phyloP scores from a whole-genome alignment of 169 alveolate species.

The Neospora caninum region DNA sequence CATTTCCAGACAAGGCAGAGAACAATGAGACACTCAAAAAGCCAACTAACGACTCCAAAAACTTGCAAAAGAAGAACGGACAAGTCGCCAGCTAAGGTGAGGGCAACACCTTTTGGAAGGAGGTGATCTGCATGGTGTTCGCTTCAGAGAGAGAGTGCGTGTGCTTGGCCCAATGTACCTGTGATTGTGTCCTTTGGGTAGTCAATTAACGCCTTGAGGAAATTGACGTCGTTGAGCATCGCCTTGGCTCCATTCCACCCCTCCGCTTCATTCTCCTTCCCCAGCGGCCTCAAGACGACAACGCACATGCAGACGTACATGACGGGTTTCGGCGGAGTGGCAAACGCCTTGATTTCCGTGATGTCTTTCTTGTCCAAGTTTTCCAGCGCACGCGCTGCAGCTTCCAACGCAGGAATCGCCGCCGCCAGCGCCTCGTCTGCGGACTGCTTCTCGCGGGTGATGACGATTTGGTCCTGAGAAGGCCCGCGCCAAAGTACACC shows the following conservation, averaged over 20 bases:
- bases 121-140: too few relatives aligned
- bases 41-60: too few relatives aligned
- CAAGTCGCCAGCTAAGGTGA: not conserved
- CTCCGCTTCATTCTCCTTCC: conserved; percentile 80
- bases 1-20: too few relatives aligned
- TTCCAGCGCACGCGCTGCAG: conserved; percentile 87
- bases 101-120: too few relatives aligned
- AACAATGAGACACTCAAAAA: too few relatives aligned
- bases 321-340: conserved; percentile 88
- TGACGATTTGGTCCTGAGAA: conserved; percentile 68
- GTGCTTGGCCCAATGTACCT: conserved; percentile 31
- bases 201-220: conserved; percentile 79
- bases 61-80: not conserved
- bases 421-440: conserved; percentile 88
- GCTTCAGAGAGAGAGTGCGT: not conserved
- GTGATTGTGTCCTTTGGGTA: conserved; percentile 81
- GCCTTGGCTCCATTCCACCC: conserved; percentile 91
- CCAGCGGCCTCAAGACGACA: conserved; percentile 84
- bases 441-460: conserved; percentile 81
- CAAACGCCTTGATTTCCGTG: conserved; percentile 85
- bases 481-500: not conserved
- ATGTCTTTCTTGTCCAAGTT: conserved; percentile 81
- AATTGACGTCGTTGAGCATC: conserved; percentile 84
- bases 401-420: conserved; percentile 90
- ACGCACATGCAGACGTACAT: conserved; percentile 83